Percentiles rank a stretch among this genome's conserved stretches.
These are phyloP conservation scores for Verticillium nonalfalfae DNA, from an alignment of 2,329 filamentous ascomycete genomes.

Conservation along the genomic window DNA sequence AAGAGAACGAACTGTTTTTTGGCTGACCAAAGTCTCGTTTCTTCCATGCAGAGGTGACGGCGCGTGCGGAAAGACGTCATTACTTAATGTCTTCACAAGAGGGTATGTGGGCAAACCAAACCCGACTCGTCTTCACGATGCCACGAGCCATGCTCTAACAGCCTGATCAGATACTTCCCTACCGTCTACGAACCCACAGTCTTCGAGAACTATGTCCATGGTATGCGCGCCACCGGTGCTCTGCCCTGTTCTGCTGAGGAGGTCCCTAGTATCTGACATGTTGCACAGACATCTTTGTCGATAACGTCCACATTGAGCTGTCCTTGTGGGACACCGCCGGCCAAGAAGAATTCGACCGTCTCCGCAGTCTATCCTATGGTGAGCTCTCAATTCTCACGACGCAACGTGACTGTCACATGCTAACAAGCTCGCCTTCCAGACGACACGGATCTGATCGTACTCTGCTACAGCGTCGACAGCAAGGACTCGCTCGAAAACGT, in stretches of 20 bases:
- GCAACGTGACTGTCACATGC: neutral
- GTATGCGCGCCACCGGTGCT: slow-evolving; percentile 41
- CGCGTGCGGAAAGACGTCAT: slow-evolving; percentile 93
- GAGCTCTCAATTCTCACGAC: slow-evolving; percentile 1
- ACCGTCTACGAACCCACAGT: slow-evolving; percentile 98
- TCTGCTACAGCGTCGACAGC: slow-evolving; percentile 97
- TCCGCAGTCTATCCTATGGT: slow-evolving; percentile 94
- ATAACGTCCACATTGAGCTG: slow-evolving; percentile 92
- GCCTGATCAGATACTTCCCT: slow-evolving; percentile 71
- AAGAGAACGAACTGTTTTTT: neutral
- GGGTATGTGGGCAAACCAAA: slow-evolving; percentile 51
- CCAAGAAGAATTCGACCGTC: slow-evolving; percentile 96
- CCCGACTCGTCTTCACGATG: neutral
- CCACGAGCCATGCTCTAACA: neutral
- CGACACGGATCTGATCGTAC: slow-evolving; percentile 97
- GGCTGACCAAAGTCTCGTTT: slow-evolving; percentile 1
- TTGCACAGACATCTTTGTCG: slow-evolving; percentile 85
- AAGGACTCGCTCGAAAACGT: slow-evolving; percentile 97
- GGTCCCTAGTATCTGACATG: neutral
- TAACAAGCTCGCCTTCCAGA: slow-evolving; percentile 27
- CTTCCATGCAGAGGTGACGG: slow-evolving; percentile 68
- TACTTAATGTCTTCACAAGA: slow-evolving; percentile 97
- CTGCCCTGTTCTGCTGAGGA: neutral
- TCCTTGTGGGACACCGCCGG: slow-evolving; percentile 98
- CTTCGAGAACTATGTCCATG: slow-evolving; percentile 98